Evolutionary conservation across 805 yeast species (phyloP), one percentile per base, ranked within the genome.

Genomic region (Dipodascopsis uninucleata): DNA sequence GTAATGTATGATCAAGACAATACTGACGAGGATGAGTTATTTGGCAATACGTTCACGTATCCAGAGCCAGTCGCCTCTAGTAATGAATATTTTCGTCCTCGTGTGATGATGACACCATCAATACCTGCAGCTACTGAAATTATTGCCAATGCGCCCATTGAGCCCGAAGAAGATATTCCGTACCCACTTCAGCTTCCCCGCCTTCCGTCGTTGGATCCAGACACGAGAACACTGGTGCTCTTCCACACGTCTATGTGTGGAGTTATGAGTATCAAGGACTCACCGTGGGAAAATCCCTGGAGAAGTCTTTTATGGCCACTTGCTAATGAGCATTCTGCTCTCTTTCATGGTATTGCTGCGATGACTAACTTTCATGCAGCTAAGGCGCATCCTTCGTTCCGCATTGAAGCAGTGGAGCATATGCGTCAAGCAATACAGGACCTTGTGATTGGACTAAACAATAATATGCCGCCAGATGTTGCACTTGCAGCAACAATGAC

Each of bases 221-320:
- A 39, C 22, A 43, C 55, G 2, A 45, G 52, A 17, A 62, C 63
- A 12, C 61, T 57, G 33, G 54, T 57, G 7, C 58, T 72, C 3
- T 75, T 71, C 52, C 75, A 72, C 45, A 62, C 68, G 33, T 67
- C 71, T 51, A 74, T 78, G 1, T 72, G 76, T 46, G 71, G 70
- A 2, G 72, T 81, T 41, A 71, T 81, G 76, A 76, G 83, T 4
- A 77, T 81, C 44, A 79, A 77, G 52, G 76, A 78, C 51, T 85
- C 84, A 0, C 77, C 77, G 0, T 62, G 73, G 2, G 85, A 79
- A n/a, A 81, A 81, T 55, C 87, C 86, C 5, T 81, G 87, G 87
- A 62, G 82, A 39, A 69, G 72, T 6, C 56, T 74, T 31, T 63
- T 80, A 37, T 60, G 80, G 57, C 85, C 86, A 1, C 59, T 78